These are phyloP conservation scores for Nepenthes mirabilis DNA, from an alignment of 148 eudicot genomes.

Conservation along the genomic window DNA sequence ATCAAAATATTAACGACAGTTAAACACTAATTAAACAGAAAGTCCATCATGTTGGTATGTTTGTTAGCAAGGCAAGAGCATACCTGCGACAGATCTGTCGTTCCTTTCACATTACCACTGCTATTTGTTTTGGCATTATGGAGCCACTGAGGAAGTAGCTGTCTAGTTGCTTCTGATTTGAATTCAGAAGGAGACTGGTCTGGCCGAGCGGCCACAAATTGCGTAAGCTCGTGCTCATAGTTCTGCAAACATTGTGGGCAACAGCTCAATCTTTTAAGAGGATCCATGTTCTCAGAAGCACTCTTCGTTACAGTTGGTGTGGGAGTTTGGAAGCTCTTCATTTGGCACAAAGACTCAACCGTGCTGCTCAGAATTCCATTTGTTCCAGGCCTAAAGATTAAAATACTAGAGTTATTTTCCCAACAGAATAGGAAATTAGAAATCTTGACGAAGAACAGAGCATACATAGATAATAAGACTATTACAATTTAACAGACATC, in stretches of 20 bases:
- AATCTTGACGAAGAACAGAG: too few relatives aligned
- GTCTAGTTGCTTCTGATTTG: conserved; percentile 17
- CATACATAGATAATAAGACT: too few relatives aligned
- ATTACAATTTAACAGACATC: too few relatives aligned
- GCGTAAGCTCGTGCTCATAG: conserved; percentile 17
- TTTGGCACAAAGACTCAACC: conserved; percentile 33
- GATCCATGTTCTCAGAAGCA: conserved; percentile 35
- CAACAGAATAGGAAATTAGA: background rate
- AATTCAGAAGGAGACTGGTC: conserved; percentile 14
- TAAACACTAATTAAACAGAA: background rate
- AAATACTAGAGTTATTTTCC: too few relatives aligned
- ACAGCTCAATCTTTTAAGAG: conserved; percentile 20
- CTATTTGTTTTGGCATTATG: conserved; percentile 38
- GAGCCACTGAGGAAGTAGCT: conserved; percentile 68
- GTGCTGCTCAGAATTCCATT: conserved; percentile 42
- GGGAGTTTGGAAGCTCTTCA: conserved; percentile 31
- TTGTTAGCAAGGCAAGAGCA: background rate
- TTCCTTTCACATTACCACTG: conserved; percentile 10
- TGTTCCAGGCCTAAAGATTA: conserved; percentile 33
- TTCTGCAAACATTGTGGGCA: conserved; percentile 66
- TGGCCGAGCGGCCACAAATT: background rate
- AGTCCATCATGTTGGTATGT: background rate
- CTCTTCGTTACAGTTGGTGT: conserved; percentile 22
- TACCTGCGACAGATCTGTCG: conserved; percentile 36
- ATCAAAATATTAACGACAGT: background rate